Evolutionary conservation across 805 yeast species (phyloP), one percentile per base, ranked within the genome.

Genomic region (Kuraishia capsulata): DNA sequence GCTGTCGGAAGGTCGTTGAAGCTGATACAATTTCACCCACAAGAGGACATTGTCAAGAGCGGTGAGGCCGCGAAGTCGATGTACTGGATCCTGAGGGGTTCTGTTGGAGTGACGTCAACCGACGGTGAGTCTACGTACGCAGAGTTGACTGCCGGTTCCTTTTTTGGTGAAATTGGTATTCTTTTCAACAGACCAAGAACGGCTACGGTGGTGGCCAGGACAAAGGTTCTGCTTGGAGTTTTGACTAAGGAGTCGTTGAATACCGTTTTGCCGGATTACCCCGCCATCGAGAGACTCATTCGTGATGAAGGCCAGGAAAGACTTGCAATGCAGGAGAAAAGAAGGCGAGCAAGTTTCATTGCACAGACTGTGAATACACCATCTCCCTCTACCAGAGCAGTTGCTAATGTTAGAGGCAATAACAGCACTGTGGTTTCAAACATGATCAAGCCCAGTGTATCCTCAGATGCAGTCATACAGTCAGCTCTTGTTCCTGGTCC

Each of bases 251-350:
- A 78, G 40, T 71, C 77, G 9, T 64, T 82, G 36, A 69, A 71
- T 43, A 57, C 64, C 9, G 81, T 82, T 1, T 59, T 82, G 19
- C 73, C 78, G 1, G 71, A 68, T 40, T 81, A 73, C 52, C 89
- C 90, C 0, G 54, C 59, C 2, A 73, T 82, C 30, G 89, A 81
- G 52, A 61, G 84, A 42, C 64, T 77, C 35, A 80, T 82, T 32
- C 62, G 89, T 44, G 86, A 82, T 53, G 90, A 82, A 50, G 89
- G 87, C 3, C 88, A 82, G 50, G 88, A 81, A 52, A 63, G 90
- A 37, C 58, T 82, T 42, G 80, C 82, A 4, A 73, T 79, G 76
- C 79, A 73, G 47, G 85, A 78, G 37, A 77, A 80, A 53, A 66
- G 76, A 49, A 70, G 67, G 44, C 59, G 68, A 40, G 62, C 65